These are phyloP conservation scores for Fraxinus nigra DNA, from an alignment of 305 asterid genomes.

Conservation along the genomic window DNA sequence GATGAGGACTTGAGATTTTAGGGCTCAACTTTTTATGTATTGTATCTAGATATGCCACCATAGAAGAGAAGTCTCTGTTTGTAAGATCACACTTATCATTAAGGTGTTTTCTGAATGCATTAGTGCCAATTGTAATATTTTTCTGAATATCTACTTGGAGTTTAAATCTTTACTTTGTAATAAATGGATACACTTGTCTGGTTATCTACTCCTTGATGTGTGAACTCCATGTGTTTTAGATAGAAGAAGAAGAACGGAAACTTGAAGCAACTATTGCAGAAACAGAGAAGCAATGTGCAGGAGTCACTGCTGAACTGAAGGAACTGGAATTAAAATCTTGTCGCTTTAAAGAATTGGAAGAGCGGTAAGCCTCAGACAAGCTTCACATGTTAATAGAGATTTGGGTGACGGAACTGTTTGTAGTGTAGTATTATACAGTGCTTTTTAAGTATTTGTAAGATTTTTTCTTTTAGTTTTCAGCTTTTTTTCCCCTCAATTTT, in stretches of 20 bases:
- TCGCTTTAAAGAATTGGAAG: conserved; percentile 94
- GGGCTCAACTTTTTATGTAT: neutral
- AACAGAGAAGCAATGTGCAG: conserved; percentile 88
- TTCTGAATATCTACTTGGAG: conserved; percentile 20
- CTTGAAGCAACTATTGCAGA: conserved; percentile 96
- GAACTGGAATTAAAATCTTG: conserved; percentile 80
- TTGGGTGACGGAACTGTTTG: conserved; percentile 12
- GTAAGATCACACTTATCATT: neutral
- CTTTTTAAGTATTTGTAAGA: conserved; percentile 4
- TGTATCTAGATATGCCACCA: conserved; percentile 9
- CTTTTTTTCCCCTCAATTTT: neutral
- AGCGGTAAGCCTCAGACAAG: conserved; percentile 54
- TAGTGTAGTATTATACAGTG: conserved; percentile 14
- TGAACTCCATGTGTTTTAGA: conserved; percentile 37
- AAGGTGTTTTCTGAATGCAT: neutral
- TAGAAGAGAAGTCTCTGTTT: conserved; percentile 2
- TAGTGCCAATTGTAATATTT: conserved; percentile 7
- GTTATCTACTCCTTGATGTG: neutral
- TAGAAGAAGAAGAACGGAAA: conserved; percentile 93
- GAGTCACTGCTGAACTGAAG: conserved; percentile 77
- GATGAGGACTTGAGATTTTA: conserved; percentile 5
- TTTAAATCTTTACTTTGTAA: conserved; percentile 20
- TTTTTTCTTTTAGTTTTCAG: conserved; percentile 6
- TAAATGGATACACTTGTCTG: conserved; percentile 19
- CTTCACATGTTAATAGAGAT: conserved; percentile 7